phyloP scores from a whole-genome alignment of 2,329 filamentous ascomycete genomes.

The Pseudonectria foliicola region DNA sequence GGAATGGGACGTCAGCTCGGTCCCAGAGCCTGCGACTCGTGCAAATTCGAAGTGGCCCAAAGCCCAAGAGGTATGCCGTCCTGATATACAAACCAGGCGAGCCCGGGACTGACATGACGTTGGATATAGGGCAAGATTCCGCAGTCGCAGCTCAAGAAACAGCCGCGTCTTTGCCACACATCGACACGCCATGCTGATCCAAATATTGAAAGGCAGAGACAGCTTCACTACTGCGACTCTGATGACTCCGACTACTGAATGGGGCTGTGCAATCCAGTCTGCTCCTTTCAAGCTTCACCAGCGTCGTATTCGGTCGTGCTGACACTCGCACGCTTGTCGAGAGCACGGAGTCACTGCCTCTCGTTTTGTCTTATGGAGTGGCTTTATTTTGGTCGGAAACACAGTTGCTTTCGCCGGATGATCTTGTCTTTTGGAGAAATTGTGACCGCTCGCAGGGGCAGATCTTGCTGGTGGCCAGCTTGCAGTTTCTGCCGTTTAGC shows the following conservation, averaged over 20 bases:
- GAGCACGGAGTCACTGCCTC: no score
- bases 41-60: slow-evolving; percentile 19
- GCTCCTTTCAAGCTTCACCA: background rate
- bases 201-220: slow-evolving; percentile 11
- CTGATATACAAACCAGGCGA: background rate
- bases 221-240: slow-evolving; percentile 15
- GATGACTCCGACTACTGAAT: slow-evolving; percentile 15
- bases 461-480: no score
- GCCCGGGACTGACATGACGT: background rate
- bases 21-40: background rate
- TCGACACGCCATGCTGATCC: slow-evolving; percentile 8
- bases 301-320: no score
- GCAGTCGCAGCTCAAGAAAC: slow-evolving; percentile 11
- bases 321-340: no score
- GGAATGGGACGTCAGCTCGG: slow-evolving; percentile 4
- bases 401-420: no score
- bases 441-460: no score
- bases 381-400: no score
- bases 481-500: no score
- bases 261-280: background rate
- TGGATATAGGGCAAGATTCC: slow-evolving; percentile 10
- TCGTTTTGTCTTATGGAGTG: background rate
- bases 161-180: slow-evolving; percentile 6
- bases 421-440: no score
- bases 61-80: no score